Conservation (phyloP, 2,329 filamentous ascomycete species). For the Aspergillus fumigatus region DNA sequence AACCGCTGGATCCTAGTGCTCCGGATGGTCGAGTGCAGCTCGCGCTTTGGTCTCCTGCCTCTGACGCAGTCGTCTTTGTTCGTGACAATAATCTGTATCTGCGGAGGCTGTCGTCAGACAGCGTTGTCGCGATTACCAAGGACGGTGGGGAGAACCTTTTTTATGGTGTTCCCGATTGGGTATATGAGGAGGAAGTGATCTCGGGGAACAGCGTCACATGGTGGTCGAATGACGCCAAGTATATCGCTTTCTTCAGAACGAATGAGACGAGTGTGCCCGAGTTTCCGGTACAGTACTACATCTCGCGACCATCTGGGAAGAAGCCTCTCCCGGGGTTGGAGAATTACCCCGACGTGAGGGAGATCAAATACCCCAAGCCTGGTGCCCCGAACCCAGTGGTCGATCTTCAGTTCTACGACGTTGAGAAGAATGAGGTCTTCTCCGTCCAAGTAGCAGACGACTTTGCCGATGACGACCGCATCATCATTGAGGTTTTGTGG, state of each 20-base stretch:
- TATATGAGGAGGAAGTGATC: slow-evolving; percentile 87
- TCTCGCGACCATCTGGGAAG: slow-evolving; percentile 76
- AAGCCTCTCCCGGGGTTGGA: slow-evolving; percentile 67
- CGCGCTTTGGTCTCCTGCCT: slow-evolving; percentile 82
- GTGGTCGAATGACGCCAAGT: slow-evolving; percentile 90
- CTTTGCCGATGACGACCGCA: slow-evolving; percentile 73
- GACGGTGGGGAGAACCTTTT: slow-evolving; percentile 88
- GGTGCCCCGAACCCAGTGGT: slow-evolving; percentile 91
- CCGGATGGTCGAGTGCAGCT: slow-evolving; percentile 68
- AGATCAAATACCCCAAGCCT: slow-evolving; percentile 97
- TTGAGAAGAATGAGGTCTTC: slow-evolving; percentile 72
- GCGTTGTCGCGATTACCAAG: slow-evolving; percentile 68
- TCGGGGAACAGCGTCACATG: slow-evolving; percentile 76
- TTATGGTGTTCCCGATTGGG: slow-evolving; percentile 96
- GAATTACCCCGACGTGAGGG: slow-evolving; percentile 79
- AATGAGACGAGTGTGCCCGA: slow-evolving; percentile 90
- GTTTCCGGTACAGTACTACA: slow-evolving; percentile 89
- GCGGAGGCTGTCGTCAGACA: slow-evolving; percentile 58
- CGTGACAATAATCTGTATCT: slow-evolving; percentile 86
- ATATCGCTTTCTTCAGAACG: slow-evolving; percentile 84
- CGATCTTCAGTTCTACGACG: slow-evolving; percentile 81
- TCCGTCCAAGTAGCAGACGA: slow-evolving; percentile 70
- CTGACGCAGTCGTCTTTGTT: slow-evolving; percentile 85
- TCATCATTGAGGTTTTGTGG: slow-evolving; percentile 94
- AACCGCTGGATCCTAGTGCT: slow-evolving; percentile 70